phyloP scores from a whole-genome alignment of 768 basidiomycete genomes.

The Boletus eberwhitei region DNA sequence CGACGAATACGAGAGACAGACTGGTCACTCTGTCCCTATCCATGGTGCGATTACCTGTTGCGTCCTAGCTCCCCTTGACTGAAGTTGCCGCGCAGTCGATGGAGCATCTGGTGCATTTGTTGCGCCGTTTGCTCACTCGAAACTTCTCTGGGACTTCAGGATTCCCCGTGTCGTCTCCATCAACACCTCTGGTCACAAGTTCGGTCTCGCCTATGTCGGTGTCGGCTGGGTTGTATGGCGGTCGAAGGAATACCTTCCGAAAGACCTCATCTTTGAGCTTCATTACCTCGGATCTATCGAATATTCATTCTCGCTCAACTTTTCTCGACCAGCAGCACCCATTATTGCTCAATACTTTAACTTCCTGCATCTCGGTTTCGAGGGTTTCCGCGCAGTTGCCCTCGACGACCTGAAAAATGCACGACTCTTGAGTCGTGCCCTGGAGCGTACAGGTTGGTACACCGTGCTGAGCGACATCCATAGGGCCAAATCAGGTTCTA shows the following conservation, averaged over 20 bases:
- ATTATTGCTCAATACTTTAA: constrained; percentile 64
- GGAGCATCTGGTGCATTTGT: constrained; percentile 62
- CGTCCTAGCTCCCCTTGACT: constrained; percentile 12
- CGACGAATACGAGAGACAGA: constrained; percentile 49
- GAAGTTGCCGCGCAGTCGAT: constrained; percentile 37
- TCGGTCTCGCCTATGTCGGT: constrained; percentile 52
- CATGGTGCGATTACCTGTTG: constrained; percentile 31
- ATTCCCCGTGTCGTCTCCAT: constrained; percentile 58
- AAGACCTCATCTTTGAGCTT: constrained; percentile 66
- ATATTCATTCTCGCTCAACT: constrained; percentile 71
- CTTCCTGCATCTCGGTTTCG: constrained; percentile 58
- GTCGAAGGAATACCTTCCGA: constrained; percentile 52
- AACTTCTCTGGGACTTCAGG: constrained; percentile 57
- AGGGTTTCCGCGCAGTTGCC: constrained; percentile 48
- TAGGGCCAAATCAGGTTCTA: constrained; percentile 30
- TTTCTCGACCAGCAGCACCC: constrained; percentile 58
- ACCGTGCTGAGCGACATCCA: constrained; percentile 57
- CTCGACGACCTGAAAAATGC: constrained; percentile 56
- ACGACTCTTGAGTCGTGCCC: constrained; percentile 59
- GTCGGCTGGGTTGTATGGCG: constrained; percentile 70
- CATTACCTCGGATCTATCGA: constrained; percentile 56
- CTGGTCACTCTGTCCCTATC: constrained; percentile 44
- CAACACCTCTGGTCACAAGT: constrained; percentile 62
- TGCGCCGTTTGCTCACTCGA: constrained; percentile 57
- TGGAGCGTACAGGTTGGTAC: constrained; percentile 54